These are phyloP conservation scores for Coniophora puteana DNA, from an alignment of 1,284 basidiomycete species.

Conservation along the genomic window DNA sequence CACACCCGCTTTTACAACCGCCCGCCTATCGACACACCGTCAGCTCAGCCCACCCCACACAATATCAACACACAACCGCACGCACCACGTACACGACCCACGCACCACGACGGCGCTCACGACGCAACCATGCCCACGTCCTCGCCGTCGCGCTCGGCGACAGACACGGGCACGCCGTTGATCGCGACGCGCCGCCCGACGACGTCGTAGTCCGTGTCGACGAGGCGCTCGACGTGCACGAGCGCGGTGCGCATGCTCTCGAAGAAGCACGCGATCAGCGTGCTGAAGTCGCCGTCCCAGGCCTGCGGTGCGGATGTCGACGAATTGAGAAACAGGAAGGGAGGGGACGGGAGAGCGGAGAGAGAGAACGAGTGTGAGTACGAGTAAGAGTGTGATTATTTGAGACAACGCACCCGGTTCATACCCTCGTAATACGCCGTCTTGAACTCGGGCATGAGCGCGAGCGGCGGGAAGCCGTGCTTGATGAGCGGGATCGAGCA, in stretches of 20 bases:
- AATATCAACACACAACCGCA: too few species aligned
- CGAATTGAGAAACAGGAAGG: neutral
- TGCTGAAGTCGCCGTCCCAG: slow-evolving; percentile 29
- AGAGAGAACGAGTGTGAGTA: neutral
- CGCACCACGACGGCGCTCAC: too few species aligned
- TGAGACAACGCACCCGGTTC: slow-evolving; percentile 24
- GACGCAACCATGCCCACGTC: too few species aligned
- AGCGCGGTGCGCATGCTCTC: slow-evolving; percentile 21
- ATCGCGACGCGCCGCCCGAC: too few species aligned
- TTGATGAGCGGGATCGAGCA: slow-evolving; percentile 37
- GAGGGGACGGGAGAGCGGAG: neutral
- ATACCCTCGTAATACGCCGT: slow-evolving; percentile 32
- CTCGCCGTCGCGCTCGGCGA: too few species aligned
- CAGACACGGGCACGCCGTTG: too few species aligned
- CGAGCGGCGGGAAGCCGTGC: slow-evolving; percentile 38
- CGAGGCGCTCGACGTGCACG: slow-evolving; percentile 25
- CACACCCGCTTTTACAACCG: too few species aligned
- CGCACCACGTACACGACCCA: too few species aligned
- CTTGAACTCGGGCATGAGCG: slow-evolving; percentile 26
- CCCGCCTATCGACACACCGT: too few species aligned
- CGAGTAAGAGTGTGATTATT: neutral
- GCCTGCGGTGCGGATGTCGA: slow-evolving; percentile 13
- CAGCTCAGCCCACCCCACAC: too few species aligned
- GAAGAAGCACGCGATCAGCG: slow-evolving; percentile 27
- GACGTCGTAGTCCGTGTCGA: too few species aligned